phyloP scores from a whole-genome alignment of 2,329 filamentous ascomycete species.

The Alternaria arbusti region DNA sequence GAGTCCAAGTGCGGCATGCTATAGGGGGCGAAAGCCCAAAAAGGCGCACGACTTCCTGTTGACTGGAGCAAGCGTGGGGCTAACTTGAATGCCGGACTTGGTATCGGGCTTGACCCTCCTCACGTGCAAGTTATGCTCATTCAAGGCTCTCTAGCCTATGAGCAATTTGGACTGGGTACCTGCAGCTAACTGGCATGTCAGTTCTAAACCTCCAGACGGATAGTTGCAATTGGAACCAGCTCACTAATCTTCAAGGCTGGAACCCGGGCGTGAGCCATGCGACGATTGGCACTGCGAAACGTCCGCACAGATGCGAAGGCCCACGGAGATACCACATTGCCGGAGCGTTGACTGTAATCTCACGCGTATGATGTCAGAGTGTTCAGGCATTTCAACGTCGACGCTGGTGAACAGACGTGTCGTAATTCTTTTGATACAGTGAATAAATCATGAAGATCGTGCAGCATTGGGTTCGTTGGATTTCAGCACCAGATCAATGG shows the following conservation, averaged over 20 bases:
- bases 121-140: background rate
- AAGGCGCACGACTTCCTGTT: constrained; percentile 17
- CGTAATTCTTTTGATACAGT: background rate
- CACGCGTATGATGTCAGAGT: background rate
- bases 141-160: background rate
- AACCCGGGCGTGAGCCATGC: background rate
- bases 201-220: background rate
- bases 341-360: background rate
- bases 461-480: background rate
- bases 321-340: background rate
- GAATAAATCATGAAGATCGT: background rate
- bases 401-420: background rate
- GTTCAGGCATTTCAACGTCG: background rate
- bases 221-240: background rate
- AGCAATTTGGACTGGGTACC: background rate
- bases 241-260: background rate
- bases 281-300: background rate
- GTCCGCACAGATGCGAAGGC: background rate
- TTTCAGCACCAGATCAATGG: background rate
- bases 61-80: constrained; percentile 18
- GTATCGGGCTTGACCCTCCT: background rate
- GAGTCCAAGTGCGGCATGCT: constrained; percentile 5
- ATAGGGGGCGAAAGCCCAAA: constrained; percentile 15
- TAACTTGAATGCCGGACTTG: background rate
- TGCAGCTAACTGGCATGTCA: background rate